Percentiles rank a stretch among this genome's conserved stretches.
Conservation (phyloP, 176 grass and related monocot genomes). For the Musa beccarii region DNA sequence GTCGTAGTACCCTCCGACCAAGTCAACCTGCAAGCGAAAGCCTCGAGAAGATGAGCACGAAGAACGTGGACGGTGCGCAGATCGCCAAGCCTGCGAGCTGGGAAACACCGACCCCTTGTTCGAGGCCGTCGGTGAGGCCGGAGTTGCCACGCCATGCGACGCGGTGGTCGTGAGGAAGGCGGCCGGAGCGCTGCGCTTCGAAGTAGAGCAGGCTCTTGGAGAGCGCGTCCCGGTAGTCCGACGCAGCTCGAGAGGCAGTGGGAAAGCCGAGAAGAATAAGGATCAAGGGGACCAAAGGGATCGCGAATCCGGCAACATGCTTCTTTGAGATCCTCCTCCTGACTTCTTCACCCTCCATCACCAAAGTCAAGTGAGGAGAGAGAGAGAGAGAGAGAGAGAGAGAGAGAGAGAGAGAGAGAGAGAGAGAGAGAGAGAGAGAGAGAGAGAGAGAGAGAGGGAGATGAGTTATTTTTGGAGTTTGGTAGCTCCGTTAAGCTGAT, state of each 20-base stretch:
- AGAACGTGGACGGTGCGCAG: background rate
- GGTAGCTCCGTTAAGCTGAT: background rate
- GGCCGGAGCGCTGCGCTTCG: slow-evolving; percentile 87
- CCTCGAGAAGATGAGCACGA: background rate
- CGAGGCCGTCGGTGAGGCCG: slow-evolving; percentile 83
- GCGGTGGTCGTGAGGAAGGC: slow-evolving; percentile 70
- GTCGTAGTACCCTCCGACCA: slow-evolving; percentile 20
- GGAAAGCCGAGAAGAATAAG: background rate
- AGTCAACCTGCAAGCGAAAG: background rate
- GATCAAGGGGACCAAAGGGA: background rate
- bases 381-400: background rate
- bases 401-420: background rate
- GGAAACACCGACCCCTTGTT: slow-evolving; percentile 40
- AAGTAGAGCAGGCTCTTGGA: slow-evolving; percentile 92
- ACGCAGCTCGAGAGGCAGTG: background rate
- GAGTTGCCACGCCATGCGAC: slow-evolving; percentile 80
- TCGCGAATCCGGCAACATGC: background rate
- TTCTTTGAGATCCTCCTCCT: background rate
- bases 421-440: background rate
- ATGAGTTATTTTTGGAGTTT: background rate
- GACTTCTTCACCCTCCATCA: background rate
- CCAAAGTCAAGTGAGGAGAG: background rate
- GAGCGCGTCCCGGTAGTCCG: slow-evolving; percentile 57
- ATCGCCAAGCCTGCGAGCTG: background rate
- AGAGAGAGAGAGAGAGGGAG: background rate